These are phyloP conservation scores for Colletotrichum theobromicola DNA, from an alignment of 2,329 filamentous ascomycete species.

Conservation along the genomic window DNA sequence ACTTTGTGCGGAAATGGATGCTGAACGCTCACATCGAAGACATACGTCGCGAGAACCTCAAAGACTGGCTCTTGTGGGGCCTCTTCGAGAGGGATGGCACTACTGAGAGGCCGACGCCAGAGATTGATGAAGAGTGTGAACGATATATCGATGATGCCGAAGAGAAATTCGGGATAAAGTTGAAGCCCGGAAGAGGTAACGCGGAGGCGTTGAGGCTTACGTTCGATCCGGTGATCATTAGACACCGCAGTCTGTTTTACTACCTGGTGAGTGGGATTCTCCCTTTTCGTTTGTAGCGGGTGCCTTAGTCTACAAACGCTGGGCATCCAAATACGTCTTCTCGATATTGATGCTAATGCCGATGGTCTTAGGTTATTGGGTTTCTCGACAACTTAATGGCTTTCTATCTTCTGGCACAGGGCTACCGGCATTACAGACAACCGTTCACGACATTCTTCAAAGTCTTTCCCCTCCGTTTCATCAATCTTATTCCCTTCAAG, in stretches of 20 bases:
- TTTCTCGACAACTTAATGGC: constrained; percentile 47
- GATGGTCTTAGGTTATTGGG: constrained; percentile 42
- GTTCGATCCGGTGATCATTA: constrained; percentile 61
- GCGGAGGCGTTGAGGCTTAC: constrained; percentile 61
- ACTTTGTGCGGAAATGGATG: constrained; percentile 64
- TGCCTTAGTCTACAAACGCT: neutral
- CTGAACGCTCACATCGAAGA: constrained; percentile 54
- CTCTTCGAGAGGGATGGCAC: constrained; percentile 51
- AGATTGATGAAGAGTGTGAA: constrained; percentile 58
- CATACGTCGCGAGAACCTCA: constrained; percentile 63
- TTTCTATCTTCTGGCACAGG: constrained; percentile 31
- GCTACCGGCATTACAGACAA: constrained; percentile 50
- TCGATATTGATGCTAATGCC: neutral
- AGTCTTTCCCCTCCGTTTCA: constrained; percentile 60
- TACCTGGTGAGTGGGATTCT: constrained; percentile 50
- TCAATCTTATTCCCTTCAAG: constrained; percentile 48
- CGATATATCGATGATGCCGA: constrained; percentile 59
- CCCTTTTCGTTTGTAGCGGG: neutral
- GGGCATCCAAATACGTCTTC: neutral
- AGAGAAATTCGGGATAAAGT: constrained; percentile 50
- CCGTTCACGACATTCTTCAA: constrained; percentile 46
- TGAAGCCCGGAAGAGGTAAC: constrained; percentile 56
- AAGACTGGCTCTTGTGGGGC: constrained; percentile 66
- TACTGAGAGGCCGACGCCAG: constrained; percentile 38
- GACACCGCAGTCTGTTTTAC: constrained; percentile 60